A percentile compares a stretch with the other conserved stretches of the same genome.
Evolutionary conservation across 2,329 filamentous ascomycete species (phyloP).

Genomic region (Aphanocladium album): DNA sequence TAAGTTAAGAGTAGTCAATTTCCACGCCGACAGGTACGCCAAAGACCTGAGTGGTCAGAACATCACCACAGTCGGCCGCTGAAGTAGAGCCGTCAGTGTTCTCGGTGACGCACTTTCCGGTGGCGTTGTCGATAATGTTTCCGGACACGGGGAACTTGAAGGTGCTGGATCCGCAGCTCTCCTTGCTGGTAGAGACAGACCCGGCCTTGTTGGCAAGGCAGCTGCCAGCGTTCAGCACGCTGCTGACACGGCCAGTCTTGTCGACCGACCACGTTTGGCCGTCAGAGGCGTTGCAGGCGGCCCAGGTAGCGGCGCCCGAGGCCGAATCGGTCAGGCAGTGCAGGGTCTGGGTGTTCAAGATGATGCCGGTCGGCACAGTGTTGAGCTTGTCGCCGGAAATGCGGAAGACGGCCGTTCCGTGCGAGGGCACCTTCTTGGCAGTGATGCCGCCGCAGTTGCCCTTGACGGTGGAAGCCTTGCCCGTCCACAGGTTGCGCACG

Average conservation of each 20-base stretch:
- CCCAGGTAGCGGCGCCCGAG: slow-evolving; percentile 24
- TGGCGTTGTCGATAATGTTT: slow-evolving; percentile 31
- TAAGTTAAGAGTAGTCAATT: slow-evolving; percentile 1
- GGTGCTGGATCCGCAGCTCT: slow-evolving; percentile 1
- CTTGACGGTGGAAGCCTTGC: slow-evolving; percentile 19
- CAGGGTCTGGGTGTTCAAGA: slow-evolving; percentile 41
- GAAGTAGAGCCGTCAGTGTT: slow-evolving; percentile 19
- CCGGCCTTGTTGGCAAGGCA: slow-evolving; percentile 22
- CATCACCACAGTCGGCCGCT: slow-evolving; percentile 26
- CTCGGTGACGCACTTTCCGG: slow-evolving; percentile 34
- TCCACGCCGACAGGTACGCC: slow-evolving; percentile 35
- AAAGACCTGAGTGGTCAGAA: slow-evolving; percentile 38
- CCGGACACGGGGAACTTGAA: slow-evolving; percentile 40
- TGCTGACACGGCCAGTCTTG: slow-evolving; percentile 28
- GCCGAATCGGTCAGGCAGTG: slow-evolving; percentile 27
- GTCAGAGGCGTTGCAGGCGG: slow-evolving; percentile 29
- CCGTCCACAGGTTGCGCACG: slow-evolving; percentile 38
- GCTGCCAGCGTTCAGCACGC: slow-evolving; percentile 26
- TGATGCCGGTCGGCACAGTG: slow-evolving; percentile 36
- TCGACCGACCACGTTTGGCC: slow-evolving; percentile 37
- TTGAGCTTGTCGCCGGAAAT: slow-evolving; percentile 26
- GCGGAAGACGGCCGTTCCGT: slow-evolving; percentile 36
- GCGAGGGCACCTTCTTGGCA: slow-evolving; percentile 15
- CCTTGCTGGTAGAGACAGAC: slow-evolving; percentile 8
- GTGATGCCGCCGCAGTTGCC: slow-evolving; percentile 20